Base-by-base conservation (phyloP, 495 filamentous ascomycete species). In the Pyrenopolyporus hunteri region DNA sequence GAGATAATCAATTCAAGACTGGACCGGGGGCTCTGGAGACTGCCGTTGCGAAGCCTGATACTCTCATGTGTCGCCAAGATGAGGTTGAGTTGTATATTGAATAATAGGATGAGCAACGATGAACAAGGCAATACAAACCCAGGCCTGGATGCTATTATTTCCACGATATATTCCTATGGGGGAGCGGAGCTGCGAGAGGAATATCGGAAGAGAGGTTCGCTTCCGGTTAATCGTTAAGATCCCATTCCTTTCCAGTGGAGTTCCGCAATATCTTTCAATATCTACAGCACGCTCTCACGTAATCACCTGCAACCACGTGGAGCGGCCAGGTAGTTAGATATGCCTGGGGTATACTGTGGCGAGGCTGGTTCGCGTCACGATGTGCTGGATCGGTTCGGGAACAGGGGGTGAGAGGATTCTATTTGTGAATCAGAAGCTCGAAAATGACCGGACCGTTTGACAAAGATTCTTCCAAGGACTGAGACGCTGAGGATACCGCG, bases 241-340 rank as follows among this genome's bases (percentile, higher is more conserved):
- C 4, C 31, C 36, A 17, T 22, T 35, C 53, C 6, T 25, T 55
- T 57, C 35, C 23, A 49, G 54, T 44, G 29, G 26, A 45, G 62
- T 59, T 65, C 36, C 46, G 39, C 55, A 65, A 25, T 14, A 32
- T 13, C 5, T 61, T 42, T 5, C 8, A 36, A 17, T 26, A 17
- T 29, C 43, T 35, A 47, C 36, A 19, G 10, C 16, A 13, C 26
- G 23, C 8, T 50, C 62, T 65, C 56, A 64, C 61, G 37, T 64
- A 64, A 64, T 64, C 61, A 65, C 56, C 50, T 56, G 25, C 44
- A 59, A 59, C 50, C 43, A 32, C 29, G 31, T 37, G 49, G 49
- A 64, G 35, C 14, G 37, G 7, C 9, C 46, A 56, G 28, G 50
- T 48, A 40, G 46, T 9, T 39, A 13, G 6, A 7, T 39, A 35